A percentile compares a stretch with the other conserved stretches of the same genome.
These are phyloP conservation scores for Mycena polygramma DNA, from an alignment of 768 basidiomycete species.

Conservation along the genomic window DNA sequence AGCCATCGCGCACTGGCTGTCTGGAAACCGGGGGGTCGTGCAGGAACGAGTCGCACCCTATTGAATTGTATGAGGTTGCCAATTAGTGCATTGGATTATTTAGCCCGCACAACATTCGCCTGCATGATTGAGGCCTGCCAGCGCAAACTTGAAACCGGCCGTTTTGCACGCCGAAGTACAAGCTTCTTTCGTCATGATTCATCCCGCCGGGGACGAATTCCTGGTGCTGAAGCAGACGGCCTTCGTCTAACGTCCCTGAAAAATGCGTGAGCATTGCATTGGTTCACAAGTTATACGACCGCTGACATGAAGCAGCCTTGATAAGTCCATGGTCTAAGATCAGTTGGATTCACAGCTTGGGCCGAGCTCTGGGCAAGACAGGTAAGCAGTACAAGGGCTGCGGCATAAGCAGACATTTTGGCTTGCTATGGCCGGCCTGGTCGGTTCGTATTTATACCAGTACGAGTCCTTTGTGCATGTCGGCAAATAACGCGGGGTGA, in stretches of 20 bases:
- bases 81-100: not conserved
- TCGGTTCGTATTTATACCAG: conserved; percentile 16
- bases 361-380: conserved; percentile 7
- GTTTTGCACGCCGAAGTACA: conserved; percentile 27
- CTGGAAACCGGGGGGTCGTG: conserved; percentile 5
- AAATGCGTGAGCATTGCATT: conserved; percentile 8
- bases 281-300: conserved; percentile 3
- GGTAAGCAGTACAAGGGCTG: conserved; percentile 16
- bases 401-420: conserved; percentile 19
- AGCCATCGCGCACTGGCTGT: conserved; percentile 42
- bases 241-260: conserved; percentile 15
- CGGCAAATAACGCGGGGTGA: no score
- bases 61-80: conserved; percentile 15
- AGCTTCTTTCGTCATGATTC: conserved; percentile 17
- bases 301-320: conserved; percentile 24
- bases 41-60: conserved; percentile 26
- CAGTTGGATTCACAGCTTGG: conserved; percentile 19
- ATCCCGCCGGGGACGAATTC: conserved; percentile 19
- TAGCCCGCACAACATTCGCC: conserved; percentile 24
- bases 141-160: conserved; percentile 17
- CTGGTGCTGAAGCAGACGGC: conserved; percentile 26
- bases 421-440: not conserved
- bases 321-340: conserved; percentile 21
- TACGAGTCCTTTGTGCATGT: no score
- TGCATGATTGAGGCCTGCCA: conserved; percentile 21